Base-by-base conservation (phyloP, 768 basidiomycete genomes). In the Sporobolomyces pararoseus region DNA sequence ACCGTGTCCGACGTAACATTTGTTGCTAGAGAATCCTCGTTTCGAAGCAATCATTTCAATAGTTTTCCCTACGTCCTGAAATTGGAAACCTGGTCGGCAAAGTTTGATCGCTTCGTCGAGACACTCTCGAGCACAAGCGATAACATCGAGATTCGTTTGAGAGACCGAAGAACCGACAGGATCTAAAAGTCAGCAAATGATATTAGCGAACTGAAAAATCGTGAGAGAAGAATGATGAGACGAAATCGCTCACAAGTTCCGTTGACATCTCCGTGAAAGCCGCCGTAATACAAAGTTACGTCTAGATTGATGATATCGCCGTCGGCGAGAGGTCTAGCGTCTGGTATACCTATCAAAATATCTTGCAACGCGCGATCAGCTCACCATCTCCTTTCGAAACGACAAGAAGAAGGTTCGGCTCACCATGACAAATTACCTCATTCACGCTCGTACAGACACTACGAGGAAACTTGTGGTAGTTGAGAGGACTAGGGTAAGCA, bases 281-380 rank as follows among this genome's bases (percentile, higher is more conserved):
- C 91, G 47, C 89, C 84, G 75, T 89, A 85, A 79, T 87, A 95
- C 13, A 92, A 79, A 3, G 88, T 84, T 42, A 95, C 84, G 77
- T 95, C 92, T 58, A 99, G 86, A 80, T 99, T 99, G 78, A 98
- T 82, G 74, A 98, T 98, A 81, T 99, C 96, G 23, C 96, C 96
- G 73, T 97, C 91, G 76, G 84, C 84, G 73, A 93, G 80, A 76
- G 86, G 88, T 71, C 89, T 82, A 0, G 68, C 60, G 50, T 78
- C 77, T 39, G 77, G 77, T 25, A 78, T 76, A 21, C 76, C 73
- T 74, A 23, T 29, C 50, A 10, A 51, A 7, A 7, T 9, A 27
- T 51, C 46, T 47, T 47, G 46, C 14, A 47, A 23, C 10, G 46
- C 21, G 7, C 46, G 10, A 23, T 47, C 46, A n/a, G n/a, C n/a